Base-by-base conservation (phyloP, 306 rosid genomes). In the Rosa multiflora region DNA sequence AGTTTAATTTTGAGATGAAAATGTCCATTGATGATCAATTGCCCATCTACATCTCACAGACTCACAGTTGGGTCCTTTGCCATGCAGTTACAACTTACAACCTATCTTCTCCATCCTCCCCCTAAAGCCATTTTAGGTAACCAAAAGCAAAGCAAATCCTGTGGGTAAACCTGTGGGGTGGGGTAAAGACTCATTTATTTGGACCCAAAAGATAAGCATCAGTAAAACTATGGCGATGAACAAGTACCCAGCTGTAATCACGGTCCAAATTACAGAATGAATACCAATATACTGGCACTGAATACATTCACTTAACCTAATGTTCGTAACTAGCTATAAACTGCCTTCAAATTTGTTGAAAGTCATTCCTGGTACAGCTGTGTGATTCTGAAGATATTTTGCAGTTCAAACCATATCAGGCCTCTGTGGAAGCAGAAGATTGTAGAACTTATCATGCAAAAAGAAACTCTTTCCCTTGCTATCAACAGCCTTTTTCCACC, bases 401-500 rank as follows among this genome's bases (percentile, higher is more conserved):
- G 12, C 10, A 52, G 43, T 73, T 86, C 80, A 95, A 74, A 95
- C 99, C 99, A 92, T 95, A 84, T 88, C 87, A 66, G 98, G 99
- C 84, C 99, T 88, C 88, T 92, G 98, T 21, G 99, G 99, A 66
- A 91, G 88, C 56, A 95, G 87, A 67, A 95, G 97, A 85, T 92
- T 95, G 76, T 95, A 95, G 61, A 91, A 95, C 93, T 92, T 95
- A 79, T 95, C 96, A 70, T 88, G 94, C 82, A 95, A 81, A 87
- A 95, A 95, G 88, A 95, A 95, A 70, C 83, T 85, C 69, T 77
- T 90, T 73, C 99, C 98, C 83, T 88, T 95, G 91, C 79, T 91
- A 83, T 95, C 98, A 13, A 95, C 97, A 26, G 99, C 88, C 79
- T 92, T 92, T 84, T 95, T 95, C 99, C 99, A 95, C 26, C 93